Evolutionary conservation across 805 yeast genomes (phyloP).

Genomic region (Saccharomyces mikatae): DNA sequence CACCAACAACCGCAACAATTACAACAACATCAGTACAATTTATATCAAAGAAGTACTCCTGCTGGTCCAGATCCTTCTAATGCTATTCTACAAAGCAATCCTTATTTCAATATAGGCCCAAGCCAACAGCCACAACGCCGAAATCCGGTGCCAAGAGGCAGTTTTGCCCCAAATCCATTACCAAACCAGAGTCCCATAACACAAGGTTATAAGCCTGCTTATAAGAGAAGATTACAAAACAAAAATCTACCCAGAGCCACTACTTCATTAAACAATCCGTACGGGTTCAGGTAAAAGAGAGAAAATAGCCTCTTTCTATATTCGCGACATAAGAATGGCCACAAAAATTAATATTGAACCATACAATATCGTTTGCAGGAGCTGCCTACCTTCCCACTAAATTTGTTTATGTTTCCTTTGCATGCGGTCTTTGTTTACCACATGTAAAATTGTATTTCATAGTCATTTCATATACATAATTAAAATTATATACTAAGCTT

Average conservation of each 20-base stretch:
- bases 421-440: background rate
- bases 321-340: background rate
- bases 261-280: constrained; percentile 39
- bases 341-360: background rate
- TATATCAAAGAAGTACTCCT: constrained; percentile 6
- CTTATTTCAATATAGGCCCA: constrained; percentile 33
- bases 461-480: constrained; percentile 1
- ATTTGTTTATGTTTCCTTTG: background rate
- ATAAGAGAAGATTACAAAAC: constrained; percentile 31
- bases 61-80: constrained; percentile 33
- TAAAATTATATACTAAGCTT: background rate
- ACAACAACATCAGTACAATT: constrained; percentile 11
- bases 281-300: constrained; percentile 30
- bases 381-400: background rate
- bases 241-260: constrained; percentile 37
- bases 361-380: background rate
- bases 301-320: background rate
- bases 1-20: constrained; percentile 16
- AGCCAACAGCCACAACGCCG: background rate
- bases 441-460: background rate
- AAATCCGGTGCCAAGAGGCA: background rate
- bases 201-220: constrained; percentile 33
- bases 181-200: constrained; percentile 6
- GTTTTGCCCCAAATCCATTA: constrained; percentile 4
- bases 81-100: constrained; percentile 39